Percentiles rank a stretch among this genome's conserved stretches.
phyloP scores from a whole-genome alignment of 192 early-diverging fungal species.

The Rhizophagus prolifer region DNA sequence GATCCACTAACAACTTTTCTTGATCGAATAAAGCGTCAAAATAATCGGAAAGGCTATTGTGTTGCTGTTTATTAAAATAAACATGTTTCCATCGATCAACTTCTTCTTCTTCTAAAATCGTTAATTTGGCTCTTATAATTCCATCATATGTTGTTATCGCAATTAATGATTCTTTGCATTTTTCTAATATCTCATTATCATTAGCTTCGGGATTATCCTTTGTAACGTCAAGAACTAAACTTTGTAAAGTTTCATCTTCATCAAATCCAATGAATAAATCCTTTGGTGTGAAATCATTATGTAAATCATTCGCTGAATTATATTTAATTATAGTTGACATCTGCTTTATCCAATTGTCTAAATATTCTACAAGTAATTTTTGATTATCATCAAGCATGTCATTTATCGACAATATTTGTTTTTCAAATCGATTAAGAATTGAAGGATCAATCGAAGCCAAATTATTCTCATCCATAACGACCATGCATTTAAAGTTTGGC shows the following conservation, averaged over 20 bases:
- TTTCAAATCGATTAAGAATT: conserved; percentile 20
- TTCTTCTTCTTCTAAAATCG: not conserved
- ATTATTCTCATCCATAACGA: conserved; percentile 22
- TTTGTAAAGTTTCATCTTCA: conserved; percentile 21
- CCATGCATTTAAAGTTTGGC: conserved; percentile 13
- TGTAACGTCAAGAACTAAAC: conserved; percentile 10
- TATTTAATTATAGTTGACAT: conserved; percentile 1
- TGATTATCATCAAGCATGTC: not conserved
- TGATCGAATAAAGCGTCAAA: not conserved
- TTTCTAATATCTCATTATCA: conserved; percentile 12
- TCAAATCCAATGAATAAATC: conserved; percentile 32
- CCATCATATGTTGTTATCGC: conserved; percentile 27
- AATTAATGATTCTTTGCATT: conserved; percentile 26
- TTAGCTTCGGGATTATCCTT: conserved; percentile 4
- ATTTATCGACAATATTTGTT: conserved; percentile 16
- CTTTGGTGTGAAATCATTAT: not conserved
- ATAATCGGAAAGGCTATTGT: not conserved
- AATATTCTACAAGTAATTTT: not conserved
- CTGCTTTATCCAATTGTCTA: conserved; percentile 16
- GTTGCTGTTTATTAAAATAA: conserved; percentile 8
- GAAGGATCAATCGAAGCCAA: not conserved
- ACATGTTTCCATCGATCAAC: conserved; percentile 9
- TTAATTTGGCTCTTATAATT: conserved; percentile 10
- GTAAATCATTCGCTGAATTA: no score
- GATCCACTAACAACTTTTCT: not conserved